Percentiles rank a stretch among this genome's conserved stretches.
These are phyloP conservation scores for Fraxinus albicans DNA, from an alignment of 305 asterid genomes.

Conservation along the genomic window DNA sequence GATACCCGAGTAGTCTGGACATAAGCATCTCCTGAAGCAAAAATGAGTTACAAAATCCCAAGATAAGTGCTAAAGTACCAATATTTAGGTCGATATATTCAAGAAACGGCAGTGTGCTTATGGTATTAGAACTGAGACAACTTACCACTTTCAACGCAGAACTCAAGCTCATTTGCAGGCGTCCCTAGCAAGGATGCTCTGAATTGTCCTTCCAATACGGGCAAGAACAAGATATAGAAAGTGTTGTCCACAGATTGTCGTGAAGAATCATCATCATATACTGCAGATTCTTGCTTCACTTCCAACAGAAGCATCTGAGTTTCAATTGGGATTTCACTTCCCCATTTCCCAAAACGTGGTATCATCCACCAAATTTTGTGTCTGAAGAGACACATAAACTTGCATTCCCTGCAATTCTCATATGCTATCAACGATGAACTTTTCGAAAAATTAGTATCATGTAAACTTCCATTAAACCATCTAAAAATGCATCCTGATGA, in stretches of 20 bases:
- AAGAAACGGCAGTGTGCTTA: neutral
- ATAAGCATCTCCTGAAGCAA: slow-evolving; percentile 36
- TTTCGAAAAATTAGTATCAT: neutral
- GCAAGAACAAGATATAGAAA: slow-evolving; percentile 43
- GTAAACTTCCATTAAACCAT: neutral
- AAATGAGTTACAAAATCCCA: neutral
- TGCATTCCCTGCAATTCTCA: slow-evolving; percentile 37
- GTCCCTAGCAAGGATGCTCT: slow-evolving; percentile 43
- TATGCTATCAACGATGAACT: neutral
- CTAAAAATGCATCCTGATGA: neutral
- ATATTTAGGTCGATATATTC: neutral
- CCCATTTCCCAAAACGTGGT: slow-evolving; percentile 37
- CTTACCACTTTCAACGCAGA: slow-evolving; percentile 44
- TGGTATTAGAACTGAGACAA: neutral
- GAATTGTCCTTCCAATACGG: slow-evolving; percentile 43
- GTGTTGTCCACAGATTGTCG: slow-evolving; percentile 19
- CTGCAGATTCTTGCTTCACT: slow-evolving; percentile 30
- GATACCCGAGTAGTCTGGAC: slow-evolving; percentile 34
- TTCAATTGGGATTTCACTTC: slow-evolving; percentile 37
- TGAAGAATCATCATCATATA: slow-evolving; percentile 1
- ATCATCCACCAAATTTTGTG: slow-evolving; percentile 56
- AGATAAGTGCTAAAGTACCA: neutral
- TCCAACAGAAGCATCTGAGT: slow-evolving; percentile 46
- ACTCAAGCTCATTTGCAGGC: slow-evolving; percentile 37
- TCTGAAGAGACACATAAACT: slow-evolving; percentile 55